Percentiles rank a stretch among this genome's conserved stretches.
phyloP scores from a whole-genome alignment of 73 alveolate genomes.

The Paraurostyla sp. region DNA sequence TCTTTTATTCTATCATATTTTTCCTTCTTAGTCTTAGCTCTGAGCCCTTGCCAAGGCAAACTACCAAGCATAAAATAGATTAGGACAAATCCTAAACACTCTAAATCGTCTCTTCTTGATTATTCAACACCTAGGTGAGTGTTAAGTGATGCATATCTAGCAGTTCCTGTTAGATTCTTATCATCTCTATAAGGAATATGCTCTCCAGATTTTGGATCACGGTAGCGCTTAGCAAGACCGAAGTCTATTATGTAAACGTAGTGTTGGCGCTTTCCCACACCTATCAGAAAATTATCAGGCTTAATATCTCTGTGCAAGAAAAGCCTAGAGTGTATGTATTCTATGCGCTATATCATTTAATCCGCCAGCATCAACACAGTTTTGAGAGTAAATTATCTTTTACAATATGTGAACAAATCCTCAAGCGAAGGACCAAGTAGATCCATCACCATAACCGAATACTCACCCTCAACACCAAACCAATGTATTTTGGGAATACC shows the following conservation, averaged over 20 bases:
- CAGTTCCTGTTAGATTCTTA: constrained; percentile 87
- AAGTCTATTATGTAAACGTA: constrained; percentile 83
- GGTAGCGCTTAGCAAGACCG: constrained; percentile 89
- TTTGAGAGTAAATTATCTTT: constrained; percentile 72
- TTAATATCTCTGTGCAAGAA: constrained; percentile 82
- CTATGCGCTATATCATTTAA: constrained; percentile 78
- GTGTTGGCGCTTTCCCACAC: constrained; percentile 70
- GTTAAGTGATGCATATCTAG: constrained; percentile 82
- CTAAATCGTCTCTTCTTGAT: constrained; percentile 90
- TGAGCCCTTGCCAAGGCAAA: constrained; percentile 97
- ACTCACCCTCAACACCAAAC: constrained; percentile 86
- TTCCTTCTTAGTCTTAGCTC: constrained; percentile 92
- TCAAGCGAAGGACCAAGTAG: constrained; percentile 86
- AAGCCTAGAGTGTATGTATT: constrained; percentile 73
- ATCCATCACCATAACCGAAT: constrained; percentile 88
- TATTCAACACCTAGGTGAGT: constrained; percentile 91
- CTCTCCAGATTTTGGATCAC: constrained; percentile 83
- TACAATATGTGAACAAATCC: constrained; percentile 65
- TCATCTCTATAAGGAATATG: constrained; percentile 91
- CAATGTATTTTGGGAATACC: constrained; percentile 85
- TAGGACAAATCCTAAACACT: constrained; percentile 85
- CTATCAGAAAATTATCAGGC: constrained; percentile 85
- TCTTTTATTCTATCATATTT: constrained; percentile 91
- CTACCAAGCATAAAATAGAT: constrained; percentile 85
- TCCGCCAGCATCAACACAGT: constrained; percentile 89